Base-by-base conservation (phyloP, 352 stramenopile genomes). In the Peronospora belbahrii region DNA sequence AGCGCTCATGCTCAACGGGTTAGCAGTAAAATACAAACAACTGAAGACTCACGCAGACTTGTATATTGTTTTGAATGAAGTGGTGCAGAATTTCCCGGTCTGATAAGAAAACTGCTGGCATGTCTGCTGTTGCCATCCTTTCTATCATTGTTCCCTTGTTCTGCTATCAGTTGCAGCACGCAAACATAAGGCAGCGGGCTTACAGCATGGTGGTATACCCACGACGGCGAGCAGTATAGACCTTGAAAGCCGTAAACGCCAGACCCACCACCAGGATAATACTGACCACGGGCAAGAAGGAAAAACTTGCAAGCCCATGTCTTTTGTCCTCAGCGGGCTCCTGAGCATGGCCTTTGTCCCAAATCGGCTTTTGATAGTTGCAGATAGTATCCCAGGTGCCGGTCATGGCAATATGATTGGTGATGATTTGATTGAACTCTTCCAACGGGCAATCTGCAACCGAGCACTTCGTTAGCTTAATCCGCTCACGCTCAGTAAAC, bases 371-470 rank as follows among this genome's bases (percentile, higher is more conserved):
- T 34, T 75, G 42, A 57, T 88, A 93, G 44, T 81, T 68, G 51
- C 81, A 93, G 50, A 93, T 93, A 32, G 78, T 55, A 45, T 93
- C 59, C 81, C 81, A 93, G 25, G 75, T 87, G 22, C 78, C 81
- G 1, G 81, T 93, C 36, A 42, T 55, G 17, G 62, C 56, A 20
- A 88, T 68, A 63, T 93, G 81, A 33, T 39, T 67, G 27, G 44
- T 62, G 36, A 93, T 83, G 52, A 93, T 93, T 10, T 49, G 25
- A 23, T 62, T 82, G 41, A 93, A 88, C 59, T 93, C 78, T n/a
- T 59, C 42, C 20, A 93, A 56, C 1, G 81, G 72, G 22, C 81
- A 93, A 52, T 87, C 72, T 0, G 60, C 22, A 44, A 56, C 57
- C 18, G 78, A 93, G 57, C 81, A 93, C 60, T 93, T 93, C n/a